Conservation (phyloP, 1,284 basidiomycete genomes). For the Schizophyllum amplum region DNA sequence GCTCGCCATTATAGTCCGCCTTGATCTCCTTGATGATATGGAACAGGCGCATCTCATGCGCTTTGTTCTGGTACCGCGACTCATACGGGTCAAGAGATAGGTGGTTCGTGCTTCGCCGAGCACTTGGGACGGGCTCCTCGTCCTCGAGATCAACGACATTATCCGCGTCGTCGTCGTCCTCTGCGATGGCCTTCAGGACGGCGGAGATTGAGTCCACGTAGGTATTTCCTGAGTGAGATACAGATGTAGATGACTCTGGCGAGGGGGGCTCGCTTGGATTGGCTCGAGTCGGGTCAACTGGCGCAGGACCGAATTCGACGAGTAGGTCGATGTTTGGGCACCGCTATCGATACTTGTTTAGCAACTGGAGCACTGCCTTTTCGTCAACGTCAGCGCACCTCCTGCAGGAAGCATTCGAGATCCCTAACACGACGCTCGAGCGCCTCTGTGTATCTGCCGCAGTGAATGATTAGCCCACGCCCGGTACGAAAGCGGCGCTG, state of each 20-base stretch:
- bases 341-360: neutral
- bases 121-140: slow-evolving; percentile 3
- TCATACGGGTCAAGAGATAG: neutral
- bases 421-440: neutral
- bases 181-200: neutral
- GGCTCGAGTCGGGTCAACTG: neutral
- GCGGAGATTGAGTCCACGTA: neutral
- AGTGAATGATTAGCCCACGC: neutral
- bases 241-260: neutral
- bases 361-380: neutral
- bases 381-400: neutral
- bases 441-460: neutral
- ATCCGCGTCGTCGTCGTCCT: neutral
- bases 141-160: slow-evolving; percentile 1
- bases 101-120: neutral
- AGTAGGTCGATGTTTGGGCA: neutral
- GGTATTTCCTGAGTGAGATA: neutral
- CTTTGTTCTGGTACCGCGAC: neutral
- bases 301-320: neutral
- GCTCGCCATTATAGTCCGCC: neutral
- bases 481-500: neutral
- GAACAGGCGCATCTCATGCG: neutral
- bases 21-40: neutral
- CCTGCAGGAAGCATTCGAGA: neutral
- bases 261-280: neutral